These are phyloP conservation scores for Penicillium thymicola DNA, from an alignment of 2,329 filamentous ascomycete species.

Conservation along the genomic window DNA sequence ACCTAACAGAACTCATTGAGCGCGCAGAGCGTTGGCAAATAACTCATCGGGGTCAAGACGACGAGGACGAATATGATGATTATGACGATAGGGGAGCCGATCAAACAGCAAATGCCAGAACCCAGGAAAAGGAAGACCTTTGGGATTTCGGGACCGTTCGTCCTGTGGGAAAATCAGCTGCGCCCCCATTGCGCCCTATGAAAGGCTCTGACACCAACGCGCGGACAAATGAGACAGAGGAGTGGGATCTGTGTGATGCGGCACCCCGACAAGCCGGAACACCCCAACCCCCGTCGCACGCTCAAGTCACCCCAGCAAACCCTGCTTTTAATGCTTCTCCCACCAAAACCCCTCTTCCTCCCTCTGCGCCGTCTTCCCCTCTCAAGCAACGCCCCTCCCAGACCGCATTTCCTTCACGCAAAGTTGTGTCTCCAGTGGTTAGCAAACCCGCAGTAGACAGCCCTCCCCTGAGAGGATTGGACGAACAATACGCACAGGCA, in stretches of 20 bases:
- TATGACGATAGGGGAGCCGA: slow-evolving; percentile 54
- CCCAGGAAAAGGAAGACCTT: slow-evolving; percentile 68
- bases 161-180: slow-evolving; percentile 61
- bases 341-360: slow-evolving; percentile 56
- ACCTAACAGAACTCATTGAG: slow-evolving; percentile 92
- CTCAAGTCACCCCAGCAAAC: slow-evolving; percentile 55
- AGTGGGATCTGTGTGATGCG: slow-evolving; percentile 32
- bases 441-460: slow-evolving; percentile 29
- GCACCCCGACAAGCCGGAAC: slow-evolving; percentile 28
- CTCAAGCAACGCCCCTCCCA: slow-evolving; percentile 53
- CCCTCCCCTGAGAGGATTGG: slow-evolving; percentile 1
- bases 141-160: slow-evolving; percentile 98
- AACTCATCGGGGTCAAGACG: slow-evolving; percentile 65
- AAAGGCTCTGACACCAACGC: slow-evolving; percentile 79
- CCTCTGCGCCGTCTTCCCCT: slow-evolving; percentile 49
- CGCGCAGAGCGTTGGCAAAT: slow-evolving; percentile 83
- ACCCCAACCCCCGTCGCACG: slow-evolving; percentile 47
- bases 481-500: slow-evolving; percentile 12
- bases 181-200: slow-evolving; percentile 65
- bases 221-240: slow-evolving; percentile 50
- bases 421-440: slow-evolving; percentile 46
- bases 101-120: slow-evolving; percentile 38
- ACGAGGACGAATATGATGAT: slow-evolving; percentile 57
- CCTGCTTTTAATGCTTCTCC: slow-evolving; percentile 48
- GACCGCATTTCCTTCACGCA: slow-evolving; percentile 40